phyloP scores from a whole-genome alignment of 768 basidiomycete species.

The Termitomyces titanicus region DNA sequence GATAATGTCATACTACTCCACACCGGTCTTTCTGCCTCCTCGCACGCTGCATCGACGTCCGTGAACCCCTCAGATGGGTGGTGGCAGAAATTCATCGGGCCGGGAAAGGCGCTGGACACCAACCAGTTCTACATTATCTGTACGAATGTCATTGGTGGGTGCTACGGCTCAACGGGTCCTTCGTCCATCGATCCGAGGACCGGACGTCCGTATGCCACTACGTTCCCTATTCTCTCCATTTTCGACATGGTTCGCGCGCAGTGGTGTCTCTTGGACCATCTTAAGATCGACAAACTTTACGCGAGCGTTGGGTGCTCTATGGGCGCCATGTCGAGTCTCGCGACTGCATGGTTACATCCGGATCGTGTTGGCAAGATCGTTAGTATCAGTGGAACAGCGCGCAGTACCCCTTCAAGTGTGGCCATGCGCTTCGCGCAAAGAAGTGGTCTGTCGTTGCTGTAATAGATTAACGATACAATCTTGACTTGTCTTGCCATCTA shows the following conservation, averaged over 20 bases:
- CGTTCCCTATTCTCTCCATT: constrained; percentile 87
- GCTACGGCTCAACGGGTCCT: constrained; percentile 96
- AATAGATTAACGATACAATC: constrained; percentile 1
- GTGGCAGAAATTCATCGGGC: constrained; percentile 99
- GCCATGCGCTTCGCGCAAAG: constrained; percentile 96
- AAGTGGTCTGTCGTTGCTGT: constrained; percentile 61
- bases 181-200: constrained; percentile 74
- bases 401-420: constrained; percentile 88
- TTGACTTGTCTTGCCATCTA: constrained; percentile 25
- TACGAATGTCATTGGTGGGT: constrained; percentile 95
- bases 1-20: constrained; percentile 95
- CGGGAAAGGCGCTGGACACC: constrained; percentile 91
- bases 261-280: constrained; percentile 77
- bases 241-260: constrained; percentile 99
- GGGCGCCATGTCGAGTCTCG: constrained; percentile 98
- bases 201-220: constrained; percentile 76
- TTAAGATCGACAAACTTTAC: constrained; percentile 82
- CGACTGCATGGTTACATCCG: constrained; percentile 90
- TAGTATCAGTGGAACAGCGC: constrained; percentile 91
- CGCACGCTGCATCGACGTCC: constrained; percentile 84
- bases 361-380: constrained; percentile 86
- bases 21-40: constrained; percentile 94
- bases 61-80: constrained; percentile 83
- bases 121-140: constrained; percentile 90
- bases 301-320: constrained; percentile 94